Percentiles rank a stretch among this genome's conserved stretches.
These are phyloP conservation scores for Euphrasia arctica DNA, from an alignment of 305 asterid genomes.

Conservation along the genomic window DNA sequence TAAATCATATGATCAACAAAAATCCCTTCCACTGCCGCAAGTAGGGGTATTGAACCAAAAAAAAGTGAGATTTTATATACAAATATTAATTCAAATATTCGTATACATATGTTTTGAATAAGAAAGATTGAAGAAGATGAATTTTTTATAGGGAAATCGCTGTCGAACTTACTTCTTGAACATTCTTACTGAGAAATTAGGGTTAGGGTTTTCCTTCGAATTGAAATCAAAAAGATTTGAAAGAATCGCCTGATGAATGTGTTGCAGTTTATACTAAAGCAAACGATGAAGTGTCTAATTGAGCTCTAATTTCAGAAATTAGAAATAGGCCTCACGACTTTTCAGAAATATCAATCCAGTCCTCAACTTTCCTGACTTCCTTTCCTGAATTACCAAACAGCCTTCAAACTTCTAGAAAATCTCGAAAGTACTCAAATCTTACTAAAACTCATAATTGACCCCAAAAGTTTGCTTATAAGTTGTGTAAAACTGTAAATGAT, in stretches of 20 bases:
- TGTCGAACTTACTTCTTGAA: slow-evolving; percentile 65
- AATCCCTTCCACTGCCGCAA: slow-evolving; percentile 10
- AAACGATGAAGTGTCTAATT: too few relatives aligned
- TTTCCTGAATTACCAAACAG: too few relatives aligned
- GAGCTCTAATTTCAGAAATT: too few relatives aligned
- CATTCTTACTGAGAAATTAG: slow-evolving; percentile 36
- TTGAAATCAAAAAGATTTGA: slow-evolving; percentile 16
- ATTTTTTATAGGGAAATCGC: neutral
- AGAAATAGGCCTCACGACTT: too few relatives aligned
- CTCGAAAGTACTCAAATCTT: too few relatives aligned
- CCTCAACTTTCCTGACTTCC: too few relatives aligned
- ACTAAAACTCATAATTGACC: too few relatives aligned
- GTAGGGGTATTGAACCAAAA: neutral
- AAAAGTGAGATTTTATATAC: neutral
- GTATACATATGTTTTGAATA: neutral
- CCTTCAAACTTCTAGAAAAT: too few relatives aligned
- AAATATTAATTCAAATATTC: neutral
- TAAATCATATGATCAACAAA: slow-evolving; percentile 4
- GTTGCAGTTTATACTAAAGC: too few relatives aligned
- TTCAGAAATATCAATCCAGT: too few relatives aligned
- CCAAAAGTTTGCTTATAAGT: too few relatives aligned
- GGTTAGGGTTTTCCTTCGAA: slow-evolving; percentile 32
- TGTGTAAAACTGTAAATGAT: too few relatives aligned
- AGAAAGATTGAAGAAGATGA: neutral
- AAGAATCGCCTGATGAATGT: neutral